These are phyloP conservation scores for Sindora glabra DNA, from an alignment of 306 rosid species.

Conservation along the genomic window DNA sequence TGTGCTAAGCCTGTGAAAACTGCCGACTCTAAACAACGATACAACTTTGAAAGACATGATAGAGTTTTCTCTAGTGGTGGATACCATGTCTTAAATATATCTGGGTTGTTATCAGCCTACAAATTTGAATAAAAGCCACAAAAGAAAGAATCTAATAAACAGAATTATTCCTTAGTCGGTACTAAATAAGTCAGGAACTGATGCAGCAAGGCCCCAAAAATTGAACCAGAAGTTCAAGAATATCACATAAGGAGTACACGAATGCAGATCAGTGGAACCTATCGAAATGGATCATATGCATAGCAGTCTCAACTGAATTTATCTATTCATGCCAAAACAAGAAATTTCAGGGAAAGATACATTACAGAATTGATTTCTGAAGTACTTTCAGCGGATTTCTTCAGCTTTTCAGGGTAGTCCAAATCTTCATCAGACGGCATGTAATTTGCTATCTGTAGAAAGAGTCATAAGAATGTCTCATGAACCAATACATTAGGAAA, in stretches of 20 bases:
- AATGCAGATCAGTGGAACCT: background rate
- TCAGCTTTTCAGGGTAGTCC: conserved; percentile 96
- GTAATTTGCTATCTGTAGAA: conserved; percentile 80
- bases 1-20: conserved; percentile 98
- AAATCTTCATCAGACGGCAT: conserved; percentile 75
- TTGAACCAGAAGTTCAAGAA: background rate
- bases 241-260: background rate
- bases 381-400: conserved; percentile 42
- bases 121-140: conserved; percentile 13
- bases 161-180: no score
- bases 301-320: background rate
- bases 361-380: conserved; percentile 63
- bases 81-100: conserved; percentile 76
- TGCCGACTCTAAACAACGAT: conserved; percentile 81
- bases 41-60: conserved; percentile 88
- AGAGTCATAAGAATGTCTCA: background rate
- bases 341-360: conserved; percentile 18
- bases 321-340: background rate
- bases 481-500: conserved; percentile 12
- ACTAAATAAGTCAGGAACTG: background rate
- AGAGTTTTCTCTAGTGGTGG: conserved; percentile 92
- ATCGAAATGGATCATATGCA: background rate
- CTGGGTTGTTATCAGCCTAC: conserved; percentile 72
- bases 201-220: background rate
- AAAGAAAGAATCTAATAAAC: background rate